These are phyloP conservation scores for Artemisia tridentata DNA, from an alignment of 129 eudicot species.

Conservation along the genomic window DNA sequence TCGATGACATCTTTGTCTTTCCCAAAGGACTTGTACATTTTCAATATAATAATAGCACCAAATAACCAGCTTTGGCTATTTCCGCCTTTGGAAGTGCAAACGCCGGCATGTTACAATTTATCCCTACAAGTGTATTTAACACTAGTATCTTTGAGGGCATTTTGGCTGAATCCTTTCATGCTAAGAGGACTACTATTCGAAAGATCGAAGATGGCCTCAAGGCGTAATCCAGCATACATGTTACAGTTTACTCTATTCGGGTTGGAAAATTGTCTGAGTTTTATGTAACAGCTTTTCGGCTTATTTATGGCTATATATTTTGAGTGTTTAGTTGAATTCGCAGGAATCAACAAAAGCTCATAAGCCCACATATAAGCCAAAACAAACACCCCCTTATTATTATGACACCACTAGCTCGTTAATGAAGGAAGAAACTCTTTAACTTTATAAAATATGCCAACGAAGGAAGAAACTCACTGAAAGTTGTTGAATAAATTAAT, in stretches of 20 bases:
- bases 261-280: neutral
- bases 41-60: slow-evolving; percentile 25
- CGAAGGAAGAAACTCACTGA: too few relatives aligned
- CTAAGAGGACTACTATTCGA: slow-evolving; percentile 28
- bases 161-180: slow-evolving; percentile 34
- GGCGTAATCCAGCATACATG: neutral
- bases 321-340: too few relatives aligned
- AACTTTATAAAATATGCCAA: too few relatives aligned
- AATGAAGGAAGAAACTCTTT: too few relatives aligned
- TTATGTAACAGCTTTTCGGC: too few relatives aligned
- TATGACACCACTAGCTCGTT: too few relatives aligned
- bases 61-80: slow-evolving; percentile 23
- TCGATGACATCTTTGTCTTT: slow-evolving; percentile 17
- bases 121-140: too few relatives aligned
- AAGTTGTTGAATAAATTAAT: too few relatives aligned
- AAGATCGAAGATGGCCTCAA: slow-evolving; percentile 32
- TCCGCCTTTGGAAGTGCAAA: slow-evolving; percentile 44
- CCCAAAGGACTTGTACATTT: slow-evolving; percentile 40
- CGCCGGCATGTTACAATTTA: slow-evolving; percentile 22
- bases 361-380: too few relatives aligned
- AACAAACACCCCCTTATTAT: too few relatives aligned
- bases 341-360: too few relatives aligned
- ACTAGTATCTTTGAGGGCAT: slow-evolving; percentile 30
- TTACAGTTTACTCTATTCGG: neutral
- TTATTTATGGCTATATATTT: too few relatives aligned